Evolutionary conservation across 2,329 filamentous ascomycete genomes (phyloP).

Genomic region (Pseudogymnoascus sp.): DNA sequence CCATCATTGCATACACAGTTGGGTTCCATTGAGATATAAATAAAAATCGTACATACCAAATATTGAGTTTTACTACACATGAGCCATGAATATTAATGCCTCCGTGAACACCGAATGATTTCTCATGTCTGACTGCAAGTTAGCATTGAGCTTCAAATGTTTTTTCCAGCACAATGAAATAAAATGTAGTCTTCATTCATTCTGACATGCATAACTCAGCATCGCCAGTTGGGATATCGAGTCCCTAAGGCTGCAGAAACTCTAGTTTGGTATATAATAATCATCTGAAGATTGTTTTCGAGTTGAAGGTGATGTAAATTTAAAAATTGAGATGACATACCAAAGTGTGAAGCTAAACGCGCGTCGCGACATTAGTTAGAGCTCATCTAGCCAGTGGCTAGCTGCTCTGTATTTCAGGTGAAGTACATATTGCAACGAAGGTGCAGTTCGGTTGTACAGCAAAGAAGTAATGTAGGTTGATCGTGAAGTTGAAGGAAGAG

Average conservation of each 20-base stretch:
- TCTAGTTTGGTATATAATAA: conserved; percentile 9
- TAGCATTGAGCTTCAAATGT: not conserved
- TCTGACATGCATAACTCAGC: conserved; percentile 8
- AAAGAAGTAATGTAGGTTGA: not conserved
- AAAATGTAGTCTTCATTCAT: not conserved
- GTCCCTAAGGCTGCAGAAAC: conserved; percentile 8
- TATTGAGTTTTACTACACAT: not conserved
- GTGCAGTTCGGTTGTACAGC: not conserved
- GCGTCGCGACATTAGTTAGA: not conserved
- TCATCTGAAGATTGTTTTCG: conserved; percentile 5
- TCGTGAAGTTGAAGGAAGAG: conserved; percentile 3
- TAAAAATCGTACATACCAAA: not conserved
- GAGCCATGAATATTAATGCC: not conserved
- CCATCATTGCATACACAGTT: not conserved
- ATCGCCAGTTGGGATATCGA: conserved; percentile 9
- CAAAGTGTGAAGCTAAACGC: not conserved
- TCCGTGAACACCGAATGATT: not conserved
- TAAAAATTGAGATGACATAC: not conserved
- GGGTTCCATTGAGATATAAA: not conserved
- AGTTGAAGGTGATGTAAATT: not conserved
- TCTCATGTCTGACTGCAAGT: not conserved
- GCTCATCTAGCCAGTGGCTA: not conserved
- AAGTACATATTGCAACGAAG: not conserved
- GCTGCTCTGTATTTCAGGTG: not conserved
- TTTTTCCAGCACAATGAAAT: not conserved